A percentile compares a stretch with the other conserved stretches of the same genome.
Evolutionary conservation across 2,329 filamentous ascomycete species (phyloP).

Genomic region (Penicillium hordei): DNA sequence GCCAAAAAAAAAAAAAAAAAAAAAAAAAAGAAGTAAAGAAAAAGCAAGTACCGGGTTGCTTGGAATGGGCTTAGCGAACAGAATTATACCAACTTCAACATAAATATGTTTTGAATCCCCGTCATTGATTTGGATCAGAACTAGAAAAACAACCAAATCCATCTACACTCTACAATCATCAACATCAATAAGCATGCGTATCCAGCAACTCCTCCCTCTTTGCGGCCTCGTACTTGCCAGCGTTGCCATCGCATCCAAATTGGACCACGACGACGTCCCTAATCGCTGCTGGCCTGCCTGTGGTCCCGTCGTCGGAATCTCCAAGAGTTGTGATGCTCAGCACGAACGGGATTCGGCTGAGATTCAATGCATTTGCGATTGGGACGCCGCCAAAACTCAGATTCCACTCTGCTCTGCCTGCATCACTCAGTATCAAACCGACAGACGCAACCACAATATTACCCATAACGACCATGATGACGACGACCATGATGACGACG

Average conservation of each 20-base stretch:
- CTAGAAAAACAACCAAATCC: not conserved
- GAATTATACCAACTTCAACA: not conserved
- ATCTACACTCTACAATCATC: not conserved
- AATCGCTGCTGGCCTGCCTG: slow-evolving; percentile 30
- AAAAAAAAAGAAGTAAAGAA: too few species aligned
- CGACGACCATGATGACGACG: slow-evolving; percentile 22
- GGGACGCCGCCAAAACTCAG: slow-evolving; percentile 26
- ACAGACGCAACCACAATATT: slow-evolving; percentile 12
- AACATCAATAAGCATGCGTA: slow-evolving; percentile 21
- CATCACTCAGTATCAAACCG: slow-evolving; percentile 27
- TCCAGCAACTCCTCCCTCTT: slow-evolving; percentile 25
- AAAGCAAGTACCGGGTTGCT: not conserved
- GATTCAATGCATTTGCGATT: slow-evolving; percentile 31
- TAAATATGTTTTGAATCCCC: slow-evolving; percentile 11
- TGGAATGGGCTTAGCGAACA: slow-evolving; percentile 3
- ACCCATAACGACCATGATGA: slow-evolving; percentile 14
- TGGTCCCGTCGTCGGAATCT: slow-evolving; percentile 24
- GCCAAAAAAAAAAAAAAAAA: too few species aligned
- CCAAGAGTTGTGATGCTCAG: slow-evolving; percentile 26
- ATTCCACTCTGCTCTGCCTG: slow-evolving; percentile 36
- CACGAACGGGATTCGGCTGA: slow-evolving; percentile 29
- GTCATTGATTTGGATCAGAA: not conserved
- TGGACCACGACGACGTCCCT: slow-evolving; percentile 33
- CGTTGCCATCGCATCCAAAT: slow-evolving; percentile 24
- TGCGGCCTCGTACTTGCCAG: slow-evolving; percentile 27